Evolutionary conservation across 2,329 filamentous ascomycete genomes (phyloP), one percentile per base, ranked within the genome.

Genomic region (Colletotrichum brevisporum): DNA sequence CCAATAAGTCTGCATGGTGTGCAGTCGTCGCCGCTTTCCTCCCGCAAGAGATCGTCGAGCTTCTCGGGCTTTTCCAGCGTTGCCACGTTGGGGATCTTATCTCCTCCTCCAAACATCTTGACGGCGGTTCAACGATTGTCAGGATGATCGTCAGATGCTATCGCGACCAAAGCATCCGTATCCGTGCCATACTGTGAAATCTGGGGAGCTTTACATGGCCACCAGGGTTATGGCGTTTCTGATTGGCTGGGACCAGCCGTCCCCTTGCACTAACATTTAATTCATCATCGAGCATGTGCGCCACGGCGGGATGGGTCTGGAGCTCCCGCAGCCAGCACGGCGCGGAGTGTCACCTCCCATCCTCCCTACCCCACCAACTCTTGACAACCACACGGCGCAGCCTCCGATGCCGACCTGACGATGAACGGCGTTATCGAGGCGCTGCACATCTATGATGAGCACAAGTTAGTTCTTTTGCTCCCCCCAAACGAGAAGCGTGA

Each of bases 391-490:
- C 71, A 74, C 71, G 73, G 74, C 72, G 71, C 77, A 56, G 62
- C 62, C 66, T 69, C 65, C 66, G 63, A 69, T 69, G 67, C 63
- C 63, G 63, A 69, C 62, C 39, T 67, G 80, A 90, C 81, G 79
- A 95, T 95, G 92, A 93, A 89, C 84, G 90, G 94, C 83, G 90
- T 93, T 78, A 93, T 99, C 78, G 95, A 98, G 86, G 96, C 95
- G 79, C 87, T 99, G 77, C 95, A 98, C 85, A 94, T 99, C 79
- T 98, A 93, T 82, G 95, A 98, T 88, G 95, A 98, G 85, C 90
- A 95, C 83, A 94, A 95, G 95, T 97, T 84, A 77, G 88, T 76
- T 59, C 39, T 67, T 72, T 39, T 12, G 16, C 13, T 26, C 15
- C 51, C 36, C 39, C 31, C 10, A 10, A 8, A 36, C 31, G 10